Base-by-base conservation (phyloP, 768 basidiomycete genomes). In the Boletus insuetus region DNA sequence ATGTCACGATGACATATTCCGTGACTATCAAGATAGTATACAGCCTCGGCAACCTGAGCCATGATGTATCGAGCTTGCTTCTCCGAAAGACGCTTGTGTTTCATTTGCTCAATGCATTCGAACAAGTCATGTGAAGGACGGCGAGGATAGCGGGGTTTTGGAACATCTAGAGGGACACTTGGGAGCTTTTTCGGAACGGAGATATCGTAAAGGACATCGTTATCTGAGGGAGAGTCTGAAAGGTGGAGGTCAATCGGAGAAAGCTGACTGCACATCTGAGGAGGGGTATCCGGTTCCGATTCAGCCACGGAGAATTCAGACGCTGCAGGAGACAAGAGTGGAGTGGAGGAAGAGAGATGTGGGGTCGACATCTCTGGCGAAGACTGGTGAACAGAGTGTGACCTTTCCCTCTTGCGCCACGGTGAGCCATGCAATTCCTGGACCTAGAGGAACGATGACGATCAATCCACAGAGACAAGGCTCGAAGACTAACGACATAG, bases 1-100 rank as follows among this genome's bases (percentile, higher is more conserved):
- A 99, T 86, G 69, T 99, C 96, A 39, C 96, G 87, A 70, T 99
- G 96, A 0, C 89, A 85, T 61, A 98, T 90, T 26, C 94, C 92
- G 56, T 83, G 86, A 44, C 77, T 75, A 64, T 96, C 81, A 35
- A 98, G 79, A 66, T 94, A 92, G 57, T 81, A 73, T 7, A 94
- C 88, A 37, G 86, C 89, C 53, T 93, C 89, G 48, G 92, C 91
- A 42, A 97, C 83, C 73, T 98, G 95, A 34, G 80, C 77, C 68
- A 96, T 94, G 61, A 97, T 85, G 71, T 86, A 86, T 49, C 86
- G 82, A 11, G 93, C 89, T 66, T 89, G 84, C 45, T 73, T 75
- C 71, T 96, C 94, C 13, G 83, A 80, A 44, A 98, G 81, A 12
- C 86, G 82, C 58, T 88, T 89, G 67, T 94, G 78, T 60, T 83